Evolutionary conservation across 2,329 filamentous ascomycete species (phyloP).

Genomic region (Basipetospora chlamydospora): DNA sequence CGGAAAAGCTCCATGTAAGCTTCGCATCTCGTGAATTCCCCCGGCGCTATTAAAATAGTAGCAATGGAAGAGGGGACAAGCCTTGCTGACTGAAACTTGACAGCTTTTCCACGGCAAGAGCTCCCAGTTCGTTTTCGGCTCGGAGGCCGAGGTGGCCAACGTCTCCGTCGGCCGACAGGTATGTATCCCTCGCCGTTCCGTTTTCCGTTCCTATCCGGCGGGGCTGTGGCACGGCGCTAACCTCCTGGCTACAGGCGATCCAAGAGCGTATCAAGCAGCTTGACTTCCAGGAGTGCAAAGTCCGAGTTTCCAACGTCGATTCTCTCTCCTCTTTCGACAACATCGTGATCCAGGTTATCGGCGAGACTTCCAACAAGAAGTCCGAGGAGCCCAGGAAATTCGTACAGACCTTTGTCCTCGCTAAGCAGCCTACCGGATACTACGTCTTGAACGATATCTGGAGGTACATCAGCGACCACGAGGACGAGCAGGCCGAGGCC

Average conservation of each 20-base stretch:
- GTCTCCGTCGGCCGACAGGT: conserved; percentile 83
- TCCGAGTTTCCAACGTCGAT: conserved; percentile 95
- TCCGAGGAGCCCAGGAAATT: conserved; percentile 86
- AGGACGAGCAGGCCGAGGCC: conserved; percentile 42
- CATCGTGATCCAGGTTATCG: conserved; percentile 96
- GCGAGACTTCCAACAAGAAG: conserved; percentile 95
- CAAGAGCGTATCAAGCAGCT: conserved; percentile 87
- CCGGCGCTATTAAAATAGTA: too few relatives aligned
- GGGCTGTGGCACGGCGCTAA: too few relatives aligned
- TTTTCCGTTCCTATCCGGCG: conserved; percentile 2
- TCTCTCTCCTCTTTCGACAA: conserved; percentile 84
- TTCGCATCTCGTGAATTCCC: background rate
- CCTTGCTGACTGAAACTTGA: too few relatives aligned
- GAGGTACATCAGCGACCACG: conserved; percentile 76
- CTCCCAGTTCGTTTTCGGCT: conserved; percentile 86
- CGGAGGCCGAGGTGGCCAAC: conserved; percentile 75
- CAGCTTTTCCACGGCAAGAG: conserved; percentile 91
- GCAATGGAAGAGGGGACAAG: too few relatives aligned
- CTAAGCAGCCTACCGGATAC: conserved; percentile 90
- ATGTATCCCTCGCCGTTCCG: conserved; percentile 9
- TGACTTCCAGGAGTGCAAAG: conserved; percentile 95
- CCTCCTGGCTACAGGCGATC: conserved; percentile 53
- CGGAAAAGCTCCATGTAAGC: conserved; percentile 76
- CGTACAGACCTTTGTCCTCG: conserved; percentile 93
- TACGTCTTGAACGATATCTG: conserved; percentile 98